A percentile compares a stretch with the other conserved stretches of the same genome.
phyloP scores from a whole-genome alignment of 805 yeast genomes.

The Brettanomyces sp. region DNA sequence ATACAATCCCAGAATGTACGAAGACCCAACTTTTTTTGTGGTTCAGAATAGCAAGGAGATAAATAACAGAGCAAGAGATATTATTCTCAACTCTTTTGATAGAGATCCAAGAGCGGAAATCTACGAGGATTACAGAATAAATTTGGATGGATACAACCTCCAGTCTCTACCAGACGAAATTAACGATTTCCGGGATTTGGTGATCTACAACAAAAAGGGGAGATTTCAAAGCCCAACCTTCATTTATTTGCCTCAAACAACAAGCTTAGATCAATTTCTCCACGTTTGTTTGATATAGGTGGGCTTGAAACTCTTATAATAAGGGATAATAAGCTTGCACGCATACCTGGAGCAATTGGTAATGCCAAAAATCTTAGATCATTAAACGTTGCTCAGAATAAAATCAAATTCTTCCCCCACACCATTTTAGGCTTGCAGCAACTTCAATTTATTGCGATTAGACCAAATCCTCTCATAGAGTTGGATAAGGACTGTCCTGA shows the following conservation, averaged over 20 bases:
- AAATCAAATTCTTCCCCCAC: conserved; percentile 41
- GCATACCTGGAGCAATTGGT: conserved; percentile 39
- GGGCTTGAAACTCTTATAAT: conserved; percentile 43
- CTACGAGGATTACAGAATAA: conserved; percentile 26
- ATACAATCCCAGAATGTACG: conserved; percentile 22
- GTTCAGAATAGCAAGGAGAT: conserved; percentile 16
- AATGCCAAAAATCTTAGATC: conserved; percentile 35
- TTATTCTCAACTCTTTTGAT: conserved; percentile 39
- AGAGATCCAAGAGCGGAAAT: conserved; percentile 15
- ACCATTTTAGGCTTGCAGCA: conserved; percentile 38
- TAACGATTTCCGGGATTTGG: conserved; percentile 45
- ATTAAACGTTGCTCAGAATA: conserved; percentile 42
- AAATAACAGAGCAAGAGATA: conserved; percentile 27
- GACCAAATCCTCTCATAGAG: not conserved
- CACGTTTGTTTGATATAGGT: conserved; percentile 38
- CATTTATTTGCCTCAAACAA: conserved; percentile 47
- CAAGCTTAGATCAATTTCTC: conserved; percentile 37
- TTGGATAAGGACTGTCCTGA: not conserved
- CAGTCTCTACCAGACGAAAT: conserved; percentile 48
- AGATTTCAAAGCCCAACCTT: conserved; percentile 26
- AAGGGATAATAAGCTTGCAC: conserved; percentile 39
- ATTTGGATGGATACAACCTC: conserved; percentile 39
- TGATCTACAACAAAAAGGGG: conserved; percentile 28
- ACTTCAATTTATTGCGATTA: conserved; percentile 26
- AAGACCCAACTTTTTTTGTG: conserved; percentile 25